A percentile compares a stretch with the other conserved stretches of the same genome.
Evolutionary conservation across 805 yeast species (phyloP).

Genomic region (Teunomyces lycoperdinae): DNA sequence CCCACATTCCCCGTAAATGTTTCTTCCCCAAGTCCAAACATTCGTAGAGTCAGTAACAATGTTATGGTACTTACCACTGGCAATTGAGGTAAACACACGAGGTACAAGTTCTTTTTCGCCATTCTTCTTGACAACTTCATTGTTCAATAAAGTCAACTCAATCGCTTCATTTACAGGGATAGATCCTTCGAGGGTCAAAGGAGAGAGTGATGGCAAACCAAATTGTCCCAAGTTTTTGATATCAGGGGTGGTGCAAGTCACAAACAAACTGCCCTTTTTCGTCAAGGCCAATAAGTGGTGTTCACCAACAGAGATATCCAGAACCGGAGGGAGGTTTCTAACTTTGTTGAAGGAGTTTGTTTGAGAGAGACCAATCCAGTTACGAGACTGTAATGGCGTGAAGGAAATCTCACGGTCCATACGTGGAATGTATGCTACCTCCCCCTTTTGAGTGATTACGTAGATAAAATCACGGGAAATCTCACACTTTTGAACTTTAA

Average conservation of each 20-base stretch:
- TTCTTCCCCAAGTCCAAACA: conserved; percentile 85
- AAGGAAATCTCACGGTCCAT: conserved; percentile 15
- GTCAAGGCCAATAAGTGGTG: conserved; percentile 68
- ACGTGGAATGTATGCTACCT: conserved; percentile 36
- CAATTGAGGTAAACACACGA: conserved; percentile 55
- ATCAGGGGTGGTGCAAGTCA: conserved; percentile 52
- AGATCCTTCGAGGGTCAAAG: conserved; percentile 44
- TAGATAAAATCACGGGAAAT: conserved; percentile 54
- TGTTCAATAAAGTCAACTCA: conserved; percentile 59
- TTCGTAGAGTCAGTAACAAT: conserved; percentile 60
- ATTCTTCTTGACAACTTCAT: conserved; percentile 29
- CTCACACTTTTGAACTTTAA: conserved; percentile 25
- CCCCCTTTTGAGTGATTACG: conserved; percentile 43
- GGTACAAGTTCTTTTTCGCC: conserved; percentile 24
- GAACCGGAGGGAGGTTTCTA: conserved; percentile 15
- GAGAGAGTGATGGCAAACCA: conserved; percentile 74
- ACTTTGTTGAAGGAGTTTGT: conserved; percentile 6
- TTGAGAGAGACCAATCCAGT: conserved; percentile 21
- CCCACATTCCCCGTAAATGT: conserved; percentile 83
- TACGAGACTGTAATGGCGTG: conserved; percentile 12
- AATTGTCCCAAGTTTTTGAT: conserved; percentile 63
- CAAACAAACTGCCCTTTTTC: conserved; percentile 56
- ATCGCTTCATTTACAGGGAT: conserved; percentile 26
- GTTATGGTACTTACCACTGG: conserved; percentile 73
- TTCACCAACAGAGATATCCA: conserved; percentile 56